Conservation (phyloP, 2,329 filamentous ascomycete genomes). For the Didymella segeticola region DNA sequence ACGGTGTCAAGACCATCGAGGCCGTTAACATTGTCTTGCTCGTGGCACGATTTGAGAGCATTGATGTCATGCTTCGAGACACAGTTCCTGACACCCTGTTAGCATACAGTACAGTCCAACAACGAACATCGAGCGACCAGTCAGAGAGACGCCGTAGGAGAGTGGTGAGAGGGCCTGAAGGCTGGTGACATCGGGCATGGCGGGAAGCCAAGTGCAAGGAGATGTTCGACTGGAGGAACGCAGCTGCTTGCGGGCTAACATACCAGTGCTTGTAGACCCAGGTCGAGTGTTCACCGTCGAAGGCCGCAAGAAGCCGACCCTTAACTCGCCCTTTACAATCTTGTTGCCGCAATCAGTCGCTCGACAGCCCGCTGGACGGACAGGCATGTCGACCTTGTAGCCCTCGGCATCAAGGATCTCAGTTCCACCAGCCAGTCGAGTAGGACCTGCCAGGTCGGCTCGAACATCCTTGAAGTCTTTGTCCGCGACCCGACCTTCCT, state of each 20-base stretch:
- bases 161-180: too few relatives aligned
- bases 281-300: slow-evolving; percentile 53
- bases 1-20: slow-evolving; percentile 81
- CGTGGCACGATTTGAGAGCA: slow-evolving; percentile 64
- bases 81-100: slow-evolving; percentile 70
- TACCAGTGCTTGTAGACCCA: slow-evolving; percentile 55
- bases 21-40: slow-evolving; percentile 51
- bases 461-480: slow-evolving; percentile 69
- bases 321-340: slow-evolving; percentile 79
- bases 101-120: neutral
- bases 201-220: neutral
- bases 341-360: slow-evolving; percentile 78
- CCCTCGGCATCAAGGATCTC: slow-evolving; percentile 21
- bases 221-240: neutral
- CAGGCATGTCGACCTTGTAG: slow-evolving; percentile 28
- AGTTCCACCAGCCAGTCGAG: neutral
- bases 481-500: slow-evolving; percentile 70
- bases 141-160: too few relatives aligned
- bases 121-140: too few relatives aligned
- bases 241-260: slow-evolving; percentile 68
- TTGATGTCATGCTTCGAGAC: slow-evolving; percentile 74
- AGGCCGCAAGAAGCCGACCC: slow-evolving; percentile 65
- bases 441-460: slow-evolving; percentile 58
- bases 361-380: slow-evolving; percentile 67
- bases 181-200: too few relatives aligned